Evolutionary conservation across 2,329 filamentous ascomycete genomes (phyloP), one percentile per base, ranked within the genome.

Genomic region (Daldinia sp.): DNA sequence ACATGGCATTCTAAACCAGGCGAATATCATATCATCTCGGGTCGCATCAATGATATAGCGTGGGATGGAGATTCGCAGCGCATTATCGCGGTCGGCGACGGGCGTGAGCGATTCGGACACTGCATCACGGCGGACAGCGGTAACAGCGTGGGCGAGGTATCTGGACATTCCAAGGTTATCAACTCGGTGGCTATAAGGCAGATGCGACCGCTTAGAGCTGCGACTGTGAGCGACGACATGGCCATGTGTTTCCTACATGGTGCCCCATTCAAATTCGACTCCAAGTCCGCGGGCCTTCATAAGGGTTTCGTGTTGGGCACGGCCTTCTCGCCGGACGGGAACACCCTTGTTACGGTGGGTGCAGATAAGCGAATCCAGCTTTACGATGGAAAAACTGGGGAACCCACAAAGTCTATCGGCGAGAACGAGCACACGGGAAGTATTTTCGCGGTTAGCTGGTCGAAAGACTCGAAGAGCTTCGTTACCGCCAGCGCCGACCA

Each of bases 1-100:
- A 74, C 57, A 23, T 50, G 37, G n/a, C 26, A 6, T 18, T 23
- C 44, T 15, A 39, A 46, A 20, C 39, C 69, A 86, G 86, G 94
- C 73, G 95, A 98, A 81, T 98, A 97, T 81, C 88, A 90, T 77
- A 98, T 98, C 81, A 94, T 98, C 76, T 94, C 93, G 37, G 96
- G 96, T 12, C 91, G 93, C 60, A 95, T 99, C 82, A 97, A 97
- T 79, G 96, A 99, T 79, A 89, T 99, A 72, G 95, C 94, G 1
- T 99, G 96, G 94, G 96, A 98, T 77, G 95, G 94, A 64, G 96
- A 99, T 81, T 97, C 93, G 68, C 94, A 98, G 83, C 91, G 96
- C 56, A 91, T 99, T 77, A 98, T 98, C 76, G 96, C 95, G 3
- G 95, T 99, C 4, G 96, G 96, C 50, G 93, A 98, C 75, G 96